Base-by-base conservation (phyloP, 192 early-diverging fungal species). In the Gigaspora rosea region DNA sequence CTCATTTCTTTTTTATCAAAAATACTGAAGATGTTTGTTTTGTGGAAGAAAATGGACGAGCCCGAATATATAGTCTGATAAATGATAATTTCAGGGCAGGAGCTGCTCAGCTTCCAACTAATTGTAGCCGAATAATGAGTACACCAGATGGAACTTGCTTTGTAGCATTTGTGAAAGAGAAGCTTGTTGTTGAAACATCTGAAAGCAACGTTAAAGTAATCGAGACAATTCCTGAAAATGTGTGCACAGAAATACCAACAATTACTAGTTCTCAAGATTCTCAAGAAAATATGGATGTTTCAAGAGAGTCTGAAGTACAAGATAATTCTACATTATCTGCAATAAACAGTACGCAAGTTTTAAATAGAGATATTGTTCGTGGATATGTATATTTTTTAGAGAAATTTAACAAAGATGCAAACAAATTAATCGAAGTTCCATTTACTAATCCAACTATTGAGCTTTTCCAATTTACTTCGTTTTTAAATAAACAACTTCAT, bases 1-100 rank as follows among this genome's bases (percentile, higher is more conserved):
- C 67, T 2, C 77, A 78, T 70, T 72, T 78, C 48, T 49, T 78
- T 35, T 78, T 71, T 18, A 70, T 78, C 18, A 78, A 57, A 35
- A 64, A 72, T 59, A 78, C 77, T 0, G 69, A 27, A 27, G 27
- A 27, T 27, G 27, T 27, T 27, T 27, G 27, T 1, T 27, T 27
- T 27, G 27, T 27, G 10, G 73, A 75, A 51, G 15, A 49, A 15
- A 70, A 73, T 59, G 77, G 77, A 3, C 27, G 46, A 20, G 51
- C 66, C 8, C 32, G 48, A 12, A 63, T 72, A 1, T 78, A 71
- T n/a, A 72, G 49, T 51, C 49, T 78, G 22, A 33, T 58, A 15
- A 78, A 58, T 63, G 70, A 62, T 50, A 49, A 36, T 51, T 71
- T 78, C 13, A 51, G 58, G 16, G 52, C 77, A 4, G 59, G 63